Conservation (phyloP, 139 green algal genomes). For the Chlamydomonas asymmetrica region DNA sequence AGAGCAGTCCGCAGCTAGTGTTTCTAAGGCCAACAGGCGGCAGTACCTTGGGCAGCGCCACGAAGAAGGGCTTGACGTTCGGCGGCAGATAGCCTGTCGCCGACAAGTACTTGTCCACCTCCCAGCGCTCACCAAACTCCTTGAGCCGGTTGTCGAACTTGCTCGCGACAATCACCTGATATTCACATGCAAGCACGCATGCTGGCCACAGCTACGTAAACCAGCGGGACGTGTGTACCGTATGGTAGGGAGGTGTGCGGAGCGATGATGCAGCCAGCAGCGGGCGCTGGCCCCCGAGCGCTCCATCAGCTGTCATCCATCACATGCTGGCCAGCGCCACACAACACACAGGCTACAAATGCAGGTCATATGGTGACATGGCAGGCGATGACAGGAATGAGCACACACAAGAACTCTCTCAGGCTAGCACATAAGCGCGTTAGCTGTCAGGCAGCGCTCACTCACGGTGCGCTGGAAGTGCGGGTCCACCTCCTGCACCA, state of each 20-base stretch:
- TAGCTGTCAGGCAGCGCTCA: no score
- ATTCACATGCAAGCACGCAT: no score
- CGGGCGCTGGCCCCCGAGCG: no score
- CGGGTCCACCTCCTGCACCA: conserved; percentile 91
- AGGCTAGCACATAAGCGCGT: no score
- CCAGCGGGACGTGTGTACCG: no score
- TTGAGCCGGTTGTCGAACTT: conserved; percentile 97
- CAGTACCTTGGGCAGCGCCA: conserved; percentile 90
- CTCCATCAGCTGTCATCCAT: no score
- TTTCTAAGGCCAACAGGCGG: no score
- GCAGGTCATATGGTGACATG: neutral
- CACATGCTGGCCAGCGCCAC: no score
- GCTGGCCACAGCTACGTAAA: no score
- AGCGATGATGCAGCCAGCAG: no score
- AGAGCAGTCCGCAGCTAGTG: no score
- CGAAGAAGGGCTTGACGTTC: conserved; percentile 89
- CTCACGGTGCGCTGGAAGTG: conserved; percentile 66
- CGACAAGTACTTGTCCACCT: conserved; percentile 91
- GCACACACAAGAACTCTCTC: neutral
- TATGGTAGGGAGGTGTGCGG: no score
- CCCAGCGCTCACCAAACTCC: conserved; percentile 91
- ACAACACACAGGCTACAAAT: neutral
- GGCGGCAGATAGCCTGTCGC: conserved; percentile 85
- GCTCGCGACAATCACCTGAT: conserved; percentile 87
- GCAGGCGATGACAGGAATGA: neutral